Conservation (phyloP, 1,284 basidiomycete genomes). For the Cerrena zonata region DNA sequence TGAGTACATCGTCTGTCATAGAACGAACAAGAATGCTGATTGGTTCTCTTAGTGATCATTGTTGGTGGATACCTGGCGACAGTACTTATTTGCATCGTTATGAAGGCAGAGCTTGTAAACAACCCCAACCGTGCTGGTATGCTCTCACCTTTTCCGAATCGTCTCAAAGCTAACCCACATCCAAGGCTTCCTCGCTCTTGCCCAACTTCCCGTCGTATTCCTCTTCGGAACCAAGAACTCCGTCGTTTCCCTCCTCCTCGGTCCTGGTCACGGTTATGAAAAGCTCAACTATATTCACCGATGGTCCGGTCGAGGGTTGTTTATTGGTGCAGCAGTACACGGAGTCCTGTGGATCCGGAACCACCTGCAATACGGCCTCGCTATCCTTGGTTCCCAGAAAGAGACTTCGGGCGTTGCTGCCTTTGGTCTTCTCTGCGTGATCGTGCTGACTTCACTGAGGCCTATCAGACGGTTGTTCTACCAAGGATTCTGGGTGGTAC, state of each 20-base stretch:
- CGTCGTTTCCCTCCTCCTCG: slow-evolving; percentile 59
- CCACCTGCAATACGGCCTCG: slow-evolving; percentile 47
- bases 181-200: slow-evolving; percentile 69
- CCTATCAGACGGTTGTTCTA: slow-evolving; percentile 42
- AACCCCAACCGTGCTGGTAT: slow-evolving; percentile 75
- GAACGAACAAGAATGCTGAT: too few relatives aligned
- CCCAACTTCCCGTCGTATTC: slow-evolving; percentile 73
- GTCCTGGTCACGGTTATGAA: slow-evolving; percentile 70
- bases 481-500: slow-evolving; percentile 44
- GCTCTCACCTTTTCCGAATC: too few relatives aligned
- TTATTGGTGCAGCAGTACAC: slow-evolving; percentile 61
- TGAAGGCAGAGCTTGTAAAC: slow-evolving; percentile 43
- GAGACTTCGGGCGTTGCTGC: slow-evolving; percentile 65
- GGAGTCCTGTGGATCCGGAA: slow-evolving; percentile 68
- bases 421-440: slow-evolving; percentile 47
- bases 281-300: slow-evolving; percentile 76
- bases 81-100: slow-evolving; percentile 50
- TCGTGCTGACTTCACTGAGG: slow-evolving; percentile 46
- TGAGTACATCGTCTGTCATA: too few relatives aligned
- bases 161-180: too few relatives aligned
- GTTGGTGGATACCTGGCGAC: slow-evolving; percentile 44
- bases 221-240: slow-evolving; percentile 76
- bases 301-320: slow-evolving; percentile 65
- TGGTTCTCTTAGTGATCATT: slow-evolving; percentile 49
- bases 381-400: slow-evolving; percentile 59